These are phyloP conservation scores for Dioszegia hungarica DNA, from an alignment of 768 basidiomycete genomes.

Conservation along the genomic window DNA sequence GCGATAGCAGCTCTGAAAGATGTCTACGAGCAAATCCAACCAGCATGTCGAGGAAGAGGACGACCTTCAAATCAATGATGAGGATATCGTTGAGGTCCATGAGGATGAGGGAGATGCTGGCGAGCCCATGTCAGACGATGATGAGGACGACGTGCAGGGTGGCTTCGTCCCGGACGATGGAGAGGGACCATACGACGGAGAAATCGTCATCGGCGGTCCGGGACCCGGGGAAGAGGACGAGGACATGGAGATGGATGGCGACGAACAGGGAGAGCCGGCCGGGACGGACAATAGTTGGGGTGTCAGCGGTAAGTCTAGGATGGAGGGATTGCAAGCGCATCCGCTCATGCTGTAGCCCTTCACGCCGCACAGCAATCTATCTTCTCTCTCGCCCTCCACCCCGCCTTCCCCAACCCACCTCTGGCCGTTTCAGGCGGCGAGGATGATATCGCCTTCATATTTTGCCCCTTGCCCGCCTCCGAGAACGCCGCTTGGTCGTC, in stretches of 20 bases:
- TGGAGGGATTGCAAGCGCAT: not conserved
- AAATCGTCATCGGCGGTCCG: constrained; percentile 39
- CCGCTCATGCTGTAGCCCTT: constrained; percentile 35
- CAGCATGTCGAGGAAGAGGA: constrained; percentile 13
- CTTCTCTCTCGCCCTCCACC: constrained; percentile 78
- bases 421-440: constrained; percentile 90
- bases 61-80: constrained; percentile 22
- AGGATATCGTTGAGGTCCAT: constrained; percentile 36
- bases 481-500: constrained; percentile 13
- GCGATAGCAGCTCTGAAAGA: too few species aligned
- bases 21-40: constrained; percentile 5
- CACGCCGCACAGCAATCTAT: constrained; percentile 66
- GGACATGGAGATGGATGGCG: constrained; percentile 8
- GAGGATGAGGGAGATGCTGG: constrained; percentile 26
- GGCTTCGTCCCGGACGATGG: constrained; percentile 7
- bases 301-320: constrained; percentile 14
- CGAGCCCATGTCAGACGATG: constrained; percentile 31
- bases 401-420: constrained; percentile 59
- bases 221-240: constrained; percentile 23
- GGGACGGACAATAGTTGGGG: constrained; percentile 33
- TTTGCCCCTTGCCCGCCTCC: constrained; percentile 40
- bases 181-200: constrained; percentile 29
- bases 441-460: constrained; percentile 91
- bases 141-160: constrained; percentile 18
- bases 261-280: constrained; percentile 6